Evolutionary conservation across 1,139 yeast genomes (phyloP).

Genomic region (Insectozyma bohioensis): DNA sequence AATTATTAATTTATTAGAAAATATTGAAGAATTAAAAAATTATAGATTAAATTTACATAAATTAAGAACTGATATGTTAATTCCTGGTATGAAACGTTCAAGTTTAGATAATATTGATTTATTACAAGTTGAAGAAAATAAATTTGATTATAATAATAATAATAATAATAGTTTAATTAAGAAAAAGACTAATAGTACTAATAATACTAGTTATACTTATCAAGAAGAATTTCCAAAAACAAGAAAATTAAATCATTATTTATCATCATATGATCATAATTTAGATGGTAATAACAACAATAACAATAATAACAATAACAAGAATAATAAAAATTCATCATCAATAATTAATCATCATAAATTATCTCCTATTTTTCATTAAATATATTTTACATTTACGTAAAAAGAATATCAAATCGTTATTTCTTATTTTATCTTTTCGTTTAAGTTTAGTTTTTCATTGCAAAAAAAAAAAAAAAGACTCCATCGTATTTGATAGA

Average conservation of each 20-base stretch:
- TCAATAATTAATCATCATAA: no score
- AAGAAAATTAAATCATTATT: constrained; percentile 3
- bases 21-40: constrained; percentile 23
- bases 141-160: neutral
- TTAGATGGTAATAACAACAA: constrained; percentile 1
- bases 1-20: constrained; percentile 28
- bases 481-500: no score
- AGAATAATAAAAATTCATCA: no score
- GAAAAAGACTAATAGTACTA: no score
- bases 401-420: no score
- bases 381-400: no score
- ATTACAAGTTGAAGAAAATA: constrained; percentile 9
- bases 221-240: constrained; percentile 1
- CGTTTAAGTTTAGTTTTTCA: no score
- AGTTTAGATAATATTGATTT: constrained; percentile 14
- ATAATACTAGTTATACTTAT: no score
- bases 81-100: constrained; percentile 31
- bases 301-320: neutral
- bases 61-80: constrained; percentile 39
- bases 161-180: no score
- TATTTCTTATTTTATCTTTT: no score
- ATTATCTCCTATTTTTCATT: no score
- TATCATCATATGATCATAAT: constrained; percentile 2
- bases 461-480: no score
- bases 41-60: constrained; percentile 39